These are phyloP conservation scores for Beauveria asiatica DNA, from an alignment of 2,329 filamentous ascomycete species.

Conservation along the genomic window DNA sequence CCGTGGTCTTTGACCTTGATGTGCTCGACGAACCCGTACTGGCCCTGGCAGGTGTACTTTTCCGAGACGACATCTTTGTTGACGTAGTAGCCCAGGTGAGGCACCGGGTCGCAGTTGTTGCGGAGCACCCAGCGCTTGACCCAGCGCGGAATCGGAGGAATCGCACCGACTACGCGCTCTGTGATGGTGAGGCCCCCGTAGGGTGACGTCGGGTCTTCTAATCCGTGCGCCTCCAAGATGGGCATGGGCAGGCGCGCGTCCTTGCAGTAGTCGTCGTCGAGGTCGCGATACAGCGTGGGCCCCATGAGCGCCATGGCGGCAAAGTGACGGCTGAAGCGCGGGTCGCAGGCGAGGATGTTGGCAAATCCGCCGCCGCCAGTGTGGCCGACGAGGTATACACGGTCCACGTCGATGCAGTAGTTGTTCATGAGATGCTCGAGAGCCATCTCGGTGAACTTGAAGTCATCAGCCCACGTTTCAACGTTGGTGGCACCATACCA, in stretches of 20 bases:
- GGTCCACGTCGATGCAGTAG: slow-evolving; percentile 28
- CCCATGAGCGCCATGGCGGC: slow-evolving; percentile 29
- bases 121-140: slow-evolving; percentile 1
- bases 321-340: slow-evolving; percentile 24
- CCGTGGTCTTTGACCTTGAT: background rate
- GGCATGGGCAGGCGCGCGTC: slow-evolving; percentile 28
- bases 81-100: background rate
- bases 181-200: slow-evolving; percentile 29
- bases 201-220: slow-evolving; percentile 33
- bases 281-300: slow-evolving; percentile 10
- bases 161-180: background rate
- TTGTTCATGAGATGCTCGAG: slow-evolving; percentile 25
- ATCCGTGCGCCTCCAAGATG: slow-evolving; percentile 40
- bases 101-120: slow-evolving; percentile 5
- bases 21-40: background rate
- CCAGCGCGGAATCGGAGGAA: slow-evolving; percentile 3
- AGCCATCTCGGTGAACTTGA: slow-evolving; percentile 32
- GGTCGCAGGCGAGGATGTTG: slow-evolving; percentile 29
- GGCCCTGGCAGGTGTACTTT: slow-evolving; percentile 2
- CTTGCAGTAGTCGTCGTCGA: slow-evolving; percentile 22
- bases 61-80: background rate
- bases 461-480: slow-evolving; percentile 27
- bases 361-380: slow-evolving; percentile 34
- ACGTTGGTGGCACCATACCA: slow-evolving; percentile 29
- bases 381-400: slow-evolving; percentile 30